Base-by-base conservation (phyloP, 192 early-diverging fungal genomes). In the Lunasporangiospora selenospora region DNA sequence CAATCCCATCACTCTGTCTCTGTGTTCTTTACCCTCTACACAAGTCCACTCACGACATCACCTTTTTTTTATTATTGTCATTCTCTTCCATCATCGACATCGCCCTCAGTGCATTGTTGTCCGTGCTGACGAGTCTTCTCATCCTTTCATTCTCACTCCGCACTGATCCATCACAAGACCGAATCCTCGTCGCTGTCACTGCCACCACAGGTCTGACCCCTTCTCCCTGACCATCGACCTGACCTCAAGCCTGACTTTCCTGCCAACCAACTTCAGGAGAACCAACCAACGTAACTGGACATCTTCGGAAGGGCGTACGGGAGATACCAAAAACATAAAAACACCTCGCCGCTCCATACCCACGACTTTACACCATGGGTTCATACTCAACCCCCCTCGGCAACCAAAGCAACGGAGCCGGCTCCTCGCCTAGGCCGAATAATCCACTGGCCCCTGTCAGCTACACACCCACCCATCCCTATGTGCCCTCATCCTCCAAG, bases 361-460 rank as follows among this genome's bases (percentile, higher is more conserved):
- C n/a, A n/a, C n/a, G n/a, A n/a, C n/a, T n/a, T n/a, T 37, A 26
- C n/a, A 29, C 32, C 21, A 73, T 73, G 69, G 69, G 60, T 37
- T 33, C 60, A 33, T 73, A 63, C 43, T 40, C 69, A 8, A 51
- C 58, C 5, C 60, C 69, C 2, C 59, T 59, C 3, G 54, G 34
- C 49, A 16, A 2, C 16, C 53, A 57, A 21, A 41, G 44, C 33
- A 36, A 49, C 29, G 39, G 59, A 26, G 39, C 26, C 42, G 48
- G 59, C 4, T n/a, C 27, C 34, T n/a, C n/a, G n/a, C n/a, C n/a
- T n/a, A n/a, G n/a, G n/a, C n/a, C n/a, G n/a, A n/a, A n/a, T n/a
- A 73, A 73, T 24, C 69, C 69, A 0, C 60, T 73, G 8, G 69
- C 45, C 0, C 69, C 60, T 23, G 69, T 73, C 15, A 4, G 60